Evolutionary conservation across 2,329 filamentous ascomycete species (phyloP), one percentile per base, ranked within the genome.

Genomic region (Beauveria sp.): DNA sequence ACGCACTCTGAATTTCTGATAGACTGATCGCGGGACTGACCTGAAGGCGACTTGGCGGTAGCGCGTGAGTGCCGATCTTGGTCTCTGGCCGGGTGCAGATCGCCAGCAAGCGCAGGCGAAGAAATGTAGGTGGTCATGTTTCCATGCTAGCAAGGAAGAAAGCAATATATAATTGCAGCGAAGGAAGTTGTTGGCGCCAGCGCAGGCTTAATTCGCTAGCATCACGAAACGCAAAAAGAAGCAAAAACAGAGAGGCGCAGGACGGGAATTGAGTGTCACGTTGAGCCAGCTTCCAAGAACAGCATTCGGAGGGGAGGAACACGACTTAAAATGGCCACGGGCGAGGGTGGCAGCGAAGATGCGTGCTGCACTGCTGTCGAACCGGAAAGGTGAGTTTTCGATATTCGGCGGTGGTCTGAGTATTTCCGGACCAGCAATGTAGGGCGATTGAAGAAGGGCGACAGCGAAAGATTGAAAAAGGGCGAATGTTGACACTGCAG

Each of bases 71-170:
- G 61, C 40, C 48, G 61, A 54, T 59, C 61, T 45, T 51, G 60
- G 42, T 58, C 54, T 49, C 46, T 48, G 43, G 34, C 16, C 7
- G 31, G 2, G 28, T 62, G 61, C 20, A 46, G 53, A 62, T 62
- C 61, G 48, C 49, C 48, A 24, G 49, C 40, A 22, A 49, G 38
- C 10, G 54, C 28, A 31, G 54, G 61, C 46, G 61, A 49, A 42
- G 61, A 54, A 26, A 62, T 22, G 61, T 58, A 42, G 46, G 48
- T 53, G n/a, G 61, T 53, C 61, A 62, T 62, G 48, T 45, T 62
- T 38, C 54, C 61, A 62, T 62, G 12, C 54, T 62, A 58, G 22
- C 46, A 48, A 53, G 9, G 28, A 45, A 40, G 9, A 40, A 38
- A 57, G 57, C n/a, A 53, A 53, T 40, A 6, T 42, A 18, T 22